phyloP scores from a whole-genome alignment of 2,329 filamentous ascomycete species.

The Penicillium sp. region DNA sequence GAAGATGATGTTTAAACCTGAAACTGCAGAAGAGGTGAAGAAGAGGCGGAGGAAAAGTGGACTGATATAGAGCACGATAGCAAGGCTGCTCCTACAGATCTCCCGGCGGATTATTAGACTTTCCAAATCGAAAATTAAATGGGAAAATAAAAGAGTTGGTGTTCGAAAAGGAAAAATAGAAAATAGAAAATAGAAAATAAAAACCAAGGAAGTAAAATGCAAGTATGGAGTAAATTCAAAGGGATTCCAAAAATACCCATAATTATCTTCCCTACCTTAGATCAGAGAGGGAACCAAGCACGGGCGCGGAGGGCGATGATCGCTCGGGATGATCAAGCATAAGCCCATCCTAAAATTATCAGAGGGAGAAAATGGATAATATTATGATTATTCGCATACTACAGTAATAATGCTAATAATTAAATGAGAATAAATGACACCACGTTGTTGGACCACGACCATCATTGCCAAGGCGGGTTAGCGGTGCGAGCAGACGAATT shows the following conservation, averaged over 20 bases:
- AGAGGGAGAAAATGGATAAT: background rate
- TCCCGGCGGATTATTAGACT: constrained; percentile 25
- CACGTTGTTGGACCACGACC: background rate
- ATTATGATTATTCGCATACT: background rate
- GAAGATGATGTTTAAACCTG: constrained; percentile 15
- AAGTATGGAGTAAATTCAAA: constrained; percentile 5
- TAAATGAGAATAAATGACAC: background rate
- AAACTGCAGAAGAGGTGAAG: constrained; percentile 18
- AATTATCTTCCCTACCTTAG: constrained; percentile 20
- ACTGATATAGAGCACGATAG: constrained; percentile 28
- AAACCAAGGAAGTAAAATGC: constrained; percentile 7
- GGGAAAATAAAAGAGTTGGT: background rate
- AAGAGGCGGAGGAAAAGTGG: constrained; percentile 23
- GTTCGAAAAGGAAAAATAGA: background rate
- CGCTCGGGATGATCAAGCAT: constrained; percentile 29
- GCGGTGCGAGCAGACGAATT: background rate
- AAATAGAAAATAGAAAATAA: background rate
- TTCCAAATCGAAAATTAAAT: constrained; percentile 14
- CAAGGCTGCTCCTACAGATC: constrained; percentile 25
- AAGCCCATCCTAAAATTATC: constrained; percentile 24
- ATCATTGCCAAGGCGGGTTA: constrained; percentile 4
- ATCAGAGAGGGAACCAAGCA: constrained; percentile 21
- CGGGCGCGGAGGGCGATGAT: constrained; percentile 26
- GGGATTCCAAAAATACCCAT: constrained; percentile 15
- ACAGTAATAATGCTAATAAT: background rate